phyloP scores from a whole-genome alignment of 75 land plant genomes.

The Picea sitchensis region DNA sequence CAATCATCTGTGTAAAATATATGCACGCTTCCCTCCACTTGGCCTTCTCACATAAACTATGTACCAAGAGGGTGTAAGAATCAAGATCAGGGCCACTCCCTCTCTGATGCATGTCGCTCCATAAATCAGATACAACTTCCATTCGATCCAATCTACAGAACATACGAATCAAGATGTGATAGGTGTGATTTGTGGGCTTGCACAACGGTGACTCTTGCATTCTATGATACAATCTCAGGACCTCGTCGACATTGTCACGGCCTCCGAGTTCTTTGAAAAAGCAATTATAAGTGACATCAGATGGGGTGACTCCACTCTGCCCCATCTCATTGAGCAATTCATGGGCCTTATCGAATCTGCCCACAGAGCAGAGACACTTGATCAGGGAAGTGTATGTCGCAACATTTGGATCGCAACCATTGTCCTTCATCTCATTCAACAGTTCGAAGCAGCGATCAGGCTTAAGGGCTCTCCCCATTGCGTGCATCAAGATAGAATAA shows the following conservation, averaged over 20 bases:
- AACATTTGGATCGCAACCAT: slow-evolving; percentile 44
- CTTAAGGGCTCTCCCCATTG: slow-evolving; percentile 59
- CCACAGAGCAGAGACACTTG: slow-evolving; percentile 69
- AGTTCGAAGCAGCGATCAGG: slow-evolving; percentile 34
- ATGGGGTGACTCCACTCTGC: slow-evolving; percentile 51
- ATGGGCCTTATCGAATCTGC: slow-evolving; percentile 69
- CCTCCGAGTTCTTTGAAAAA: slow-evolving; percentile 77
- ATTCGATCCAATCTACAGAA: slow-evolving; percentile 27
- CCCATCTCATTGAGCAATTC: slow-evolving; percentile 70
- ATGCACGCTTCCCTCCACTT: slow-evolving; percentile 67
- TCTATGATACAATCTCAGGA: slow-evolving; percentile 63
- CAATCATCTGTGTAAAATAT: slow-evolving; percentile 64
- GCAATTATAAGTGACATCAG: slow-evolving; percentile 65
- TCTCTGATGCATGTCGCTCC: slow-evolving; percentile 46
- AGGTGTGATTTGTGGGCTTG: slow-evolving; percentile 35
- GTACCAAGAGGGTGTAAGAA: slow-evolving; percentile 52
- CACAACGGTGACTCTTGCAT: slow-evolving; percentile 40
- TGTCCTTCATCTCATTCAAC: slow-evolving; percentile 44
- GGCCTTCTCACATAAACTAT: slow-evolving; percentile 53
- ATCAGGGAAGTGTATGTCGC: slow-evolving; percentile 81
- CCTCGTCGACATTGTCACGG: slow-evolving; percentile 53
- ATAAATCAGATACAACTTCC: slow-evolving; percentile 37
- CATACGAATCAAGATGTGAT: slow-evolving; percentile 50
- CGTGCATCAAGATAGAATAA: slow-evolving; percentile 61
- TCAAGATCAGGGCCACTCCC: slow-evolving; percentile 65